Conservation (phyloP, 2,329 filamentous ascomycete species). For the Emergomyces orientalis region DNA sequence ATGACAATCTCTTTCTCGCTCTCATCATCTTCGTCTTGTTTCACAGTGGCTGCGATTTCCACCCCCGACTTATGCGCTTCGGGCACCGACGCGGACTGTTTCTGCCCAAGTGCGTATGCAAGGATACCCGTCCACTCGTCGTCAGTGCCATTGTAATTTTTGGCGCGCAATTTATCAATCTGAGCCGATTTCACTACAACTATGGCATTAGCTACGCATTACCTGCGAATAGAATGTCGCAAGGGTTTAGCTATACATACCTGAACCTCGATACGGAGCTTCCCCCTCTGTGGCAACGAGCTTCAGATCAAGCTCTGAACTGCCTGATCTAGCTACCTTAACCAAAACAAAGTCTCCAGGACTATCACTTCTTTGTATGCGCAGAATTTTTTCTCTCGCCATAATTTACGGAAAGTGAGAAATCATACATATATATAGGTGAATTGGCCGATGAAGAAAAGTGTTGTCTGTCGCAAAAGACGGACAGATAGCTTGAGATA, state of each 20-base stretch:
- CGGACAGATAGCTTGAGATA: neutral
- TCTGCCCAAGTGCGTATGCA: conserved; percentile 28
- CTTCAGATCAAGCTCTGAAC: conserved; percentile 42
- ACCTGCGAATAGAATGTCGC: neutral
- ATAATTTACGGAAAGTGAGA: conserved; percentile 1
- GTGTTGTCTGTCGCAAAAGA: neutral
- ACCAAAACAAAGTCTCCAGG: conserved; percentile 40
- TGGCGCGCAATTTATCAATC: conserved; percentile 32
- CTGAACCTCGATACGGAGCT: conserved; percentile 41
- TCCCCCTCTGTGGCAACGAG: conserved; percentile 52
- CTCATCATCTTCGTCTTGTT: conserved; percentile 18
- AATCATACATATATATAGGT: neutral
- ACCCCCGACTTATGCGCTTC: conserved; percentile 21
- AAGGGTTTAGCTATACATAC: conserved; percentile 25
- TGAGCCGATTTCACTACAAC: conserved; percentile 30
- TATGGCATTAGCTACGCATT: neutral
- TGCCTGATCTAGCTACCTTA: conserved; percentile 35
- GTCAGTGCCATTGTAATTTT: conserved; percentile 36
- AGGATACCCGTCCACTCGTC: conserved; percentile 36
- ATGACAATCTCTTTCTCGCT: conserved; percentile 31
- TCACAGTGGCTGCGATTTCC: conserved; percentile 24
- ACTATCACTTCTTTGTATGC: conserved; percentile 41
- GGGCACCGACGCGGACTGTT: conserved; percentile 14
- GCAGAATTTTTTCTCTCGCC: conserved; percentile 34
- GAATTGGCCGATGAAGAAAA: neutral